These are phyloP conservation scores for Arctium minus DNA, from an alignment of 129 eudicot genomes.

Conservation along the genomic window DNA sequence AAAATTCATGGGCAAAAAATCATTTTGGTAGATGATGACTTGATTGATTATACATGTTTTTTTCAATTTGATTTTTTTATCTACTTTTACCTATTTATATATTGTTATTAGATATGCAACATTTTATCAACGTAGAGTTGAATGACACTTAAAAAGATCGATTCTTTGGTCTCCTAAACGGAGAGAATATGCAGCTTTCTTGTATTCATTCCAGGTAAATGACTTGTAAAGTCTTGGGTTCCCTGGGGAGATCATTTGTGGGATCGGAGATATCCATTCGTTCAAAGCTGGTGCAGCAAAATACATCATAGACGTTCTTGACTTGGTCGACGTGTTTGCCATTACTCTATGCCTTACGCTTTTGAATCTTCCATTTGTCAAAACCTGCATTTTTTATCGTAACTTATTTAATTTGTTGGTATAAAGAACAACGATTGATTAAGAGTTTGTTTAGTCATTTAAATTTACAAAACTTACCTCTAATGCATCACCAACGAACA, in stretches of 20 bases:
- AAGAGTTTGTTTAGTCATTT: not conserved
- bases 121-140: conserved; percentile 10
- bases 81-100: conserved; percentile 18
- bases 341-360: conserved; percentile 83
- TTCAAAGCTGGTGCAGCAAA: conserved; percentile 78
- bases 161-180: conserved; percentile 61
- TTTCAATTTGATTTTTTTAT: not conserved
- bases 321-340: conserved; percentile 40
- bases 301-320: conserved; percentile 75
- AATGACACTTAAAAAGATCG: conserved; percentile 33
- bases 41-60: conserved; percentile 19
- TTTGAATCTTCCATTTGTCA: conserved; percentile 79
- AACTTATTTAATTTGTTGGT: not conserved
- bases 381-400: conserved; percentile 37
- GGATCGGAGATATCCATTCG: conserved; percentile 52
- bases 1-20: conserved; percentile 24
- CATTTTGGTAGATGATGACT: conserved; percentile 22
- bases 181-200: conserved; percentile 47
- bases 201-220: conserved; percentile 69
- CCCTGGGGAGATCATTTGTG: conserved; percentile 36
- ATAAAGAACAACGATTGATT: not conserved
- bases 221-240: conserved; percentile 46
- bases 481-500: conserved; percentile 78
- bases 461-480: conserved; percentile 37
- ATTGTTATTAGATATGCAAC: conserved; percentile 8